Percentiles rank a stretch among this genome's conserved stretches.
Evolutionary conservation across 208 protist genomes (phyloP).

Genomic region (Tritrichomonas musculus): DNA sequence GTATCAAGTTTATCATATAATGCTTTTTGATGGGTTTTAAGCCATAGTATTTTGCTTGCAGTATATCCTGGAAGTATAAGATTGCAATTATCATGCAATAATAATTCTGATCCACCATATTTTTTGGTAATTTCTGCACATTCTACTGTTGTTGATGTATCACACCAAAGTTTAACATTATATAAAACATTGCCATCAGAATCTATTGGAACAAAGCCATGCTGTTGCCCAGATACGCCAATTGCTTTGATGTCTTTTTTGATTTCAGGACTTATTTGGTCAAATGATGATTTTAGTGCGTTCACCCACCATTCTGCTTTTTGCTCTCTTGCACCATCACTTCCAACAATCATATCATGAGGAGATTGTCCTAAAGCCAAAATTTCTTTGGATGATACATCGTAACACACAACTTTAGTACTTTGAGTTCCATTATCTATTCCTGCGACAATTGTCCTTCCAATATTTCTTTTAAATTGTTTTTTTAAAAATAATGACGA

Average conservation of each 20-base stretch:
- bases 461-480: too few relatives aligned
- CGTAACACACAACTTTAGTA: not conserved
- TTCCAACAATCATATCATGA: not conserved
- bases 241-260: slow-evolving; percentile 19
- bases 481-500: too few relatives aligned
- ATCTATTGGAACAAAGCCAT: slow-evolving; percentile 26
- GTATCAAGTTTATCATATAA: not conserved
- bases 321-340: not conserved
- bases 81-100: not conserved
- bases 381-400: not conserved
- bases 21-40: slow-evolving; percentile 12
- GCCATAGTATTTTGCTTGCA: not conserved
- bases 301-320: not conserved
- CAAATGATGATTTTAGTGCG: not conserved
- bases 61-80: not conserved
- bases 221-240: slow-evolving; percentile 26
- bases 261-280: not conserved
- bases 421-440: not conserved
- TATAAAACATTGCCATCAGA: not conserved
- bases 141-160: slow-evolving; percentile 11
- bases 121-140: slow-evolving; percentile 2
- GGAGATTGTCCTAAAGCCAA: not conserved
- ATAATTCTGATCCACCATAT: not conserved
- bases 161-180: slow-evolving; percentile 15
- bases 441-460: not conserved